Evolutionary conservation across 106 monocot species (phyloP), one percentile per base, ranked within the genome.

Genomic region (Dendrobium huoshanense): DNA sequence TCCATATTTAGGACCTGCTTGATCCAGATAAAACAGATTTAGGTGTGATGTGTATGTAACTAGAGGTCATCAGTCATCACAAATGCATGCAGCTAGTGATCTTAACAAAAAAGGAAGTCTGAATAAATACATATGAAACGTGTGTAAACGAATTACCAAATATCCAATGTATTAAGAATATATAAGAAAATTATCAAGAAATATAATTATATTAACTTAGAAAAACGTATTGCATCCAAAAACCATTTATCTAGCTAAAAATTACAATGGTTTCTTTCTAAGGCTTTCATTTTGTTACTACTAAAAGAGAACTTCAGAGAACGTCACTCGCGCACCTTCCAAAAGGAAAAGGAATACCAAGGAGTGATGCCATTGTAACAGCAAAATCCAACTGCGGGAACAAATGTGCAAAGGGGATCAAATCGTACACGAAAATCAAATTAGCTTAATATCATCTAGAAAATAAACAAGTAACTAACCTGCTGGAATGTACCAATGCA

Each of bases 271-370:
- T 70, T 37, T 29, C 37, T 37, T 3, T 11, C 56, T 67, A 67
- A 58, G 27, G 11, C 29, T 25, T 64, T 22, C 37, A 31, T 24
- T 25, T 25, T 19, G 67, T 67, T 67, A 11, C 9, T 25, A 18
- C 0, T 73, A 9, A 43, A 76, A 51, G 49, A 48, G 9, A 64
- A 78, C 61, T 44, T 75, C 24, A 79, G 67, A 78, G 1, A 33
- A 80, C 68, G 37, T 44, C 77, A 48, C 78, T 24, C 29, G 29
- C 75, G 77, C 84, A 98, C 98, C 98, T 98, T 89, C 98, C 98
- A 87, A 92, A 98, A 77, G 98, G 98, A 88, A 93, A 95, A 73
- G 98, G 98, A 78, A 98, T 82, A 77, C 92, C 95, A 82, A 98
- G 86, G 44, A 98, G 92, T 85, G 98, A 92, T 75, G 95, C 83